These are phyloP conservation scores for Hypoxylon subgilvum DNA, from an alignment of 495 filamentous ascomycete species.

Conservation along the genomic window DNA sequence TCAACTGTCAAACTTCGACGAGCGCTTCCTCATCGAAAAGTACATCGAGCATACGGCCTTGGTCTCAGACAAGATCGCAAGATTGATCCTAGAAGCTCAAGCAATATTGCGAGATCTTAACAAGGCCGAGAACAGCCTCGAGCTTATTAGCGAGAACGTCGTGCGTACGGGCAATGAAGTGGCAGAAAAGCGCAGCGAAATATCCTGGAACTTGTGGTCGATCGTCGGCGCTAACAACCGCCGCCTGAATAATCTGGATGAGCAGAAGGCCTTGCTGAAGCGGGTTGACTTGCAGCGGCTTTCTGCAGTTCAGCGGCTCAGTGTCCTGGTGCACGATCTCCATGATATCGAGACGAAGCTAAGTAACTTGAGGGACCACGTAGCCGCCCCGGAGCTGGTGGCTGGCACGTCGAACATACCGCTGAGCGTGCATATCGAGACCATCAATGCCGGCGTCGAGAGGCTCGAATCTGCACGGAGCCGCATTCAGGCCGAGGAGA, in stretches of 20 bases:
- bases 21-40: slow-evolving; percentile 59
- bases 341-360: slow-evolving; percentile 69
- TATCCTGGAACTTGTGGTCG: slow-evolving; percentile 71
- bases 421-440: slow-evolving; percentile 71
- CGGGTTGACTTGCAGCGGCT: slow-evolving; percentile 65
- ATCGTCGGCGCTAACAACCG: slow-evolving; percentile 68
- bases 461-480: slow-evolving; percentile 64
- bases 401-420: slow-evolving; percentile 54
- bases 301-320: slow-evolving; percentile 64
- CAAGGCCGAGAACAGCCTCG: slow-evolving; percentile 67
- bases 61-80: slow-evolving; percentile 68
- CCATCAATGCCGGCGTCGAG: slow-evolving; percentile 69
- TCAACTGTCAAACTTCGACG: slow-evolving; percentile 58
- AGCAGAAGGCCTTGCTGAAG: slow-evolving; percentile 62
- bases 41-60: slow-evolving; percentile 69
- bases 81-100: slow-evolving; percentile 70
- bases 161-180: slow-evolving; percentile 59
- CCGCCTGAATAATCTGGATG: slow-evolving; percentile 60
- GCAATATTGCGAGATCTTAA: slow-evolving; percentile 61
- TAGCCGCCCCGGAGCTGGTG: slow-evolving; percentile 64
- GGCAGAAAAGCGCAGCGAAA: slow-evolving; percentile 60
- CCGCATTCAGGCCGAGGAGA: slow-evolving; percentile 62
- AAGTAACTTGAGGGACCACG: slow-evolving; percentile 70
- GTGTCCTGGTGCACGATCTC: slow-evolving; percentile 65
- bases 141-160: slow-evolving; percentile 67